Conservation (phyloP, 768 basidiomycete genomes). For the Tulasnella sp. region DNA sequence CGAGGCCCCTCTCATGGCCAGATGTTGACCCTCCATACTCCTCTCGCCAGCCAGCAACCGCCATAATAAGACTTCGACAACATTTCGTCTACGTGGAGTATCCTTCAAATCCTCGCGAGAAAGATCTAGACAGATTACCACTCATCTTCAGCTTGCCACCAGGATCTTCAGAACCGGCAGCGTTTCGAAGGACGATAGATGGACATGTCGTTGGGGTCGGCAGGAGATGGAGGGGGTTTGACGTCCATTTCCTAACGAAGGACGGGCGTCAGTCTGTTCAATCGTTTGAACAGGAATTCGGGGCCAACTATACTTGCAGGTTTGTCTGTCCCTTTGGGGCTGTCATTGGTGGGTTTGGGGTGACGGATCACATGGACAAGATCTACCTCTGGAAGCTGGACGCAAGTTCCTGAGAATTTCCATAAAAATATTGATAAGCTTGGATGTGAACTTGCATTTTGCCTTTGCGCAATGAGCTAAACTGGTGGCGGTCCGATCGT, state of each 20-base stretch:
- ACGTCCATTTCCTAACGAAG: background rate
- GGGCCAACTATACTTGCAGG: background rate
- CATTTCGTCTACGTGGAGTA: background rate
- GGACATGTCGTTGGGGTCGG: slow-evolving; percentile 6
- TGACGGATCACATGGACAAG: background rate
- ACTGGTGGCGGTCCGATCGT: background rate
- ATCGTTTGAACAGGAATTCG: background rate
- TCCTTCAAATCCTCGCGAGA: background rate
- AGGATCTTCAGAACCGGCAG: background rate
- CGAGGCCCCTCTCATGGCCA: background rate
- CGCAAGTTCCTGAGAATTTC: background rate
- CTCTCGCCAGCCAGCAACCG: background rate
- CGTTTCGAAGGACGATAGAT: background rate
- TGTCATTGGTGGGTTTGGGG: background rate
- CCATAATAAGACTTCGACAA: background rate
- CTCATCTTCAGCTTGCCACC: background rate
- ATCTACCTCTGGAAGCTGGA: background rate
- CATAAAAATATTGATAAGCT: no score
- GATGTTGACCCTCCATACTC: background rate
- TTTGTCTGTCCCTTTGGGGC: background rate
- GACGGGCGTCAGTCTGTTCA: background rate
- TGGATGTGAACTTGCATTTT: no score
- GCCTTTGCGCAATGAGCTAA: background rate
- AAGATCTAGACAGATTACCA: background rate
- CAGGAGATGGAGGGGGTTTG: background rate